A percentile compares a stretch with the other conserved stretches of the same genome.
Evolutionary conservation across 2,329 filamentous ascomycete species (phyloP).

Genomic region (Fusarium devonianum): DNA sequence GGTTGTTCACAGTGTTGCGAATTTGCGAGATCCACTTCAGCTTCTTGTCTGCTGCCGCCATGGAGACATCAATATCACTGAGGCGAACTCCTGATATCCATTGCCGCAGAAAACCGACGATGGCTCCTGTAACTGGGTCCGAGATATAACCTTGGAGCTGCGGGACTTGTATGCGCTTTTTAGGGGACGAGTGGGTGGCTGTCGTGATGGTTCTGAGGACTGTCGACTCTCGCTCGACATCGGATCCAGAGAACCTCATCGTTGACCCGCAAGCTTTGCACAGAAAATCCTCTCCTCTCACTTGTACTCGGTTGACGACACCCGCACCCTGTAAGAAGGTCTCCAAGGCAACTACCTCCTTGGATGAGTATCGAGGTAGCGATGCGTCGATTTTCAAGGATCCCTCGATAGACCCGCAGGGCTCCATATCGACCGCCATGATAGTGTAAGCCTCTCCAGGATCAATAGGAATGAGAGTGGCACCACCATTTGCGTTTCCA

Average conservation of each 20-base stretch:
- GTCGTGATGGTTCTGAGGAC: conserved; percentile 8
- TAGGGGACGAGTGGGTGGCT: background rate
- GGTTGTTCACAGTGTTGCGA: conserved; percentile 32
- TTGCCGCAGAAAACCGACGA: conserved; percentile 29
- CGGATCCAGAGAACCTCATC: conserved; percentile 15
- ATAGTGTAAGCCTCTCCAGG: no score
- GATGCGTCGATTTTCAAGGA: conserved; percentile 11
- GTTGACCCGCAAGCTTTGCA: conserved; percentile 30
- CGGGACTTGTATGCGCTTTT: conserved; percentile 24
- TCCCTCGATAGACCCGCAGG: conserved; percentile 13
- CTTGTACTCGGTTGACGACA: conserved; percentile 15
- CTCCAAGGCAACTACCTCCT: conserved; percentile 18
- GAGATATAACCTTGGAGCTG: conserved; percentile 27
- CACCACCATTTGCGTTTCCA: no score
- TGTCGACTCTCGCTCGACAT: conserved; percentile 28
- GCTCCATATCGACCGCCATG: conserved; percentile 7
- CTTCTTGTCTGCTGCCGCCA: conserved; percentile 6
- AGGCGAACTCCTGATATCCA: conserved; percentile 28
- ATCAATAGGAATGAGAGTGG: no score
- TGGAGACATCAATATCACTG: conserved; percentile 12
- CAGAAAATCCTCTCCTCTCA: conserved; percentile 32
- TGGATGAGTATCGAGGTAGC: conserved; percentile 5
- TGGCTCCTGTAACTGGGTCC: conserved; percentile 8
- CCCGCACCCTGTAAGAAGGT: conserved; percentile 11
- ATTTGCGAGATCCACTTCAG: conserved; percentile 39